Base-by-base conservation (phyloP, 768 basidiomycete genomes). In the Kwoniella europaea region DNA sequence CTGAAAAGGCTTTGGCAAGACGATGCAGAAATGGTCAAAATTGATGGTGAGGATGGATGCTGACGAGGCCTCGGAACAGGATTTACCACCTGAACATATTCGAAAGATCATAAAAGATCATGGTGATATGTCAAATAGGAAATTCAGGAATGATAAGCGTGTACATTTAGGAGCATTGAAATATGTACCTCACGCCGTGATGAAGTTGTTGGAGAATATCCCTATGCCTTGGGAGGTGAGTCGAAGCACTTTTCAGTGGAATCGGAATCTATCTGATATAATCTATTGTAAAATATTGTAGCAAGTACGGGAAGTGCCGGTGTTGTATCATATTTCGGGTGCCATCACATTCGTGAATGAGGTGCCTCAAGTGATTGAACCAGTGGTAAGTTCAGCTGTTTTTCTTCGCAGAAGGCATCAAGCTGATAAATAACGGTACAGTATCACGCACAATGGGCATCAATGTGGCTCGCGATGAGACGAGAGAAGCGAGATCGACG, bases 91-190 rank as follows among this genome's bases (percentile, higher is more conserved):
- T 41, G 97, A 99, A 84, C 95, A 98, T 81, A 91, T 99, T 74
- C 91, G 97, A 71, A 98, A 98, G 91, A 98, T 99, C 79, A 94
- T 98, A 86, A 95, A 98, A 86, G 97, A 98, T 85, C 96, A 98
- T 79, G 95, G 96, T 75, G 95, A 98, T 86, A 98, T 99, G 97
- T 94, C 93, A 85, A 96, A 95, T 84, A 90, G 97, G 83, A 99
- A 99, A 87, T 99, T 98, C 85, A 87, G 97, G 76, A 97, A 96
- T 82, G 97, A 99, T 87, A 99, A 99, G 86, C 93, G 97, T 73
- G 97, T 99, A 53, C 97, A 99, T 85, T 89, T 99, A 41, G 97
- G 97, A 75, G 97, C 97, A 44, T 88, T 98, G 81, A 86, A 86
- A 72, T 99, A 98, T 83, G 95, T 99, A 63, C 97, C 97, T 22